phyloP scores from a whole-genome alignment of 768 basidiomycete genomes.

The Sutorius australiensis region DNA sequence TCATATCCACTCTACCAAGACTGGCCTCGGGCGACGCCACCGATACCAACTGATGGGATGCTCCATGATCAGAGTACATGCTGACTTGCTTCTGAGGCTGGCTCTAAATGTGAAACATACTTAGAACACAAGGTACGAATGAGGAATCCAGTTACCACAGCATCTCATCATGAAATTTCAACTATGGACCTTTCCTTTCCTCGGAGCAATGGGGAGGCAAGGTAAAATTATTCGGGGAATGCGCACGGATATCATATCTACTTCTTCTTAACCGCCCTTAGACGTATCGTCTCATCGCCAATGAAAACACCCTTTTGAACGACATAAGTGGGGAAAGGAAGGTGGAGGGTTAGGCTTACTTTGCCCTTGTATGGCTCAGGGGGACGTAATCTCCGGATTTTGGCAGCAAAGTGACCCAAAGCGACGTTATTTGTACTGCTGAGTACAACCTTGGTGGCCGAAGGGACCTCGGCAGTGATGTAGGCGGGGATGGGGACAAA shows the following conservation, averaged over 20 bases:
- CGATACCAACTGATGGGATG: not conserved
- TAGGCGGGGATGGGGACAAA: slow-evolving; percentile 76
- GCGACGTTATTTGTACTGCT: slow-evolving; percentile 84
- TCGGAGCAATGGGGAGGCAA: not conserved
- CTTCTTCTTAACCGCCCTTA: slow-evolving; percentile 95
- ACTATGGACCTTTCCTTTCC: not conserved
- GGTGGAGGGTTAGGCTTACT: slow-evolving; percentile 45
- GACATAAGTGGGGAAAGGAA: slow-evolving; percentile 1
- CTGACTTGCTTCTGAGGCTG: not conserved
- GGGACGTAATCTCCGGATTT: slow-evolving; percentile 76
- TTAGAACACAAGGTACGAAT: no score
- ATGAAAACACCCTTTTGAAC: slow-evolving; percentile 80
- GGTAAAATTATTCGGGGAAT: slow-evolving; percentile 4
- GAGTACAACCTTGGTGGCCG: slow-evolving; percentile 79
- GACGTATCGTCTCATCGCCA: slow-evolving; percentile 86
- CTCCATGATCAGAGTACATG: not conserved
- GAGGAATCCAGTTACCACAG: not conserved
- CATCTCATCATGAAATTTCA: not conserved
- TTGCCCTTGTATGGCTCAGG: slow-evolving; percentile 99
- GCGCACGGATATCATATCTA: slow-evolving; percentile 39
- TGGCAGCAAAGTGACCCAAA: slow-evolving; percentile 84
- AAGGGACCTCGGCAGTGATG: slow-evolving; percentile 77
- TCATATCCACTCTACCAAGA: not conserved
- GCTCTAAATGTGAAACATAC: not conserved
- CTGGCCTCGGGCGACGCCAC: no score